Base-by-base conservation (phyloP, 1,284 basidiomycete genomes). In the Meira miltonrushii region DNA sequence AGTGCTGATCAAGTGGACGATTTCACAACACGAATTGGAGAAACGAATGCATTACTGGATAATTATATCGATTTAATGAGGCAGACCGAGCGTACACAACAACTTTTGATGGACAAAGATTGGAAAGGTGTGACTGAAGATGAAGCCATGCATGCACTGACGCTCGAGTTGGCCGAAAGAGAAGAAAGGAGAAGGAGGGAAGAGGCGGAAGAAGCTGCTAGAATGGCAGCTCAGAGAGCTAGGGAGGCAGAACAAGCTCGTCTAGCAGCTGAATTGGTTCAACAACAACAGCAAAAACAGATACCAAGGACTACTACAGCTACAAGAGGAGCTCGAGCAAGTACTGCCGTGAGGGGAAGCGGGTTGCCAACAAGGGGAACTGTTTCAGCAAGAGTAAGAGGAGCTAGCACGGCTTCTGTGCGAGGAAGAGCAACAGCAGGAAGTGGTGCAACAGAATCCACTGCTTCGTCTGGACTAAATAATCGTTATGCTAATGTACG, bases 101-200 rank as follows among this genome's bases (percentile, higher is more conserved):
- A 60, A 50, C 61, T 75, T 0, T 54, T 76, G 1, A 56, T 65
- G 47, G 71, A 75, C 23, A 57, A 60, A n/a, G 59, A 64, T 21
- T 76, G 74, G 74, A 67, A 68, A 51, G 74, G 74, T 3, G 63
- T 67, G 1, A 65, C 62, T 10, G 65, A 71, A 47, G 74, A 71
- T 41, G 69, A 63, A 0, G 46, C 55, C 12, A 67, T 65, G 1
- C 69, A 71, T 47, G 63, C 51, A 6, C 48, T 66, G 12, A 58
- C 55, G 2, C 48, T 71, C 7, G 65, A 61, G 4, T 59, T 67
- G 1, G 65, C 65, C 3, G 59, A 69, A 46, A 49, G 65, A 15
- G 69, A 71, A 52, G 68, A 64, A 23, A 57, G 61, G 21, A 54
- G 67, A 2, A 51, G 63, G 2, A 55, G 61, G 39, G 69, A 56